Evolutionary conservation across 1,139 yeast species (phyloP).

Genomic region (Saccharomycopsis hybrid): DNA sequence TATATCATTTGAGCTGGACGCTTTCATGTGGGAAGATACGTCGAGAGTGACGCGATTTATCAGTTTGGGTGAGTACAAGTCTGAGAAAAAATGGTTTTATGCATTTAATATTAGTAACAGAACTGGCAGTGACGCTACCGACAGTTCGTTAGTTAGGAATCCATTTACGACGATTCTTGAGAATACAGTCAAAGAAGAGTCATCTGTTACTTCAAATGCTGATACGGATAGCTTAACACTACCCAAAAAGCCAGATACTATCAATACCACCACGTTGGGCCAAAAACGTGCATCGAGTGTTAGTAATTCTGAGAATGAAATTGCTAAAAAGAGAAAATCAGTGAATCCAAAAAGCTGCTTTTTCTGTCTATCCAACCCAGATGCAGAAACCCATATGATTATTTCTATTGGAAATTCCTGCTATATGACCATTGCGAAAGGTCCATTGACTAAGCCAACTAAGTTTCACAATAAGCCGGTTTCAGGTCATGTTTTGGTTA

Average conservation of each 20-base stretch:
- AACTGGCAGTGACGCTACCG: too few relatives aligned
- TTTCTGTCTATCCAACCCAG: constrained; percentile 78
- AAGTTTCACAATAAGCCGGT: constrained; percentile 36
- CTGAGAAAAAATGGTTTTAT: constrained; percentile 13
- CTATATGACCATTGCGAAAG: constrained; percentile 79
- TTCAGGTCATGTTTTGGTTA: constrained; percentile 77
- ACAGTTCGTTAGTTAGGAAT: too few relatives aligned
- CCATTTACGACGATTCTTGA: too few relatives aligned
- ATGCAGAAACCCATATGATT: constrained; percentile 74
- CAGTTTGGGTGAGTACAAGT: constrained; percentile 13
- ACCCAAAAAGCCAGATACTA: too few relatives aligned
- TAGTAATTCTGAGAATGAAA: too few relatives aligned
- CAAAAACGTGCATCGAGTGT: too few relatives aligned
- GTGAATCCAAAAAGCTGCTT: constrained; percentile 62
- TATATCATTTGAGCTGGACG: background rate
- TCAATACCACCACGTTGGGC: too few relatives aligned
- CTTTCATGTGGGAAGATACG: constrained; percentile 12
- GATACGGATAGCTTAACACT: too few relatives aligned
- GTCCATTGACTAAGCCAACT: constrained; percentile 61
- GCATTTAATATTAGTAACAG: too few relatives aligned
- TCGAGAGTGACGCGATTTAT: constrained; percentile 10
- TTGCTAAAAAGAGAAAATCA: constrained; percentile 22
- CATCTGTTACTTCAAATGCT: too few relatives aligned
- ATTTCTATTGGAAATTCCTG: constrained; percentile 62
- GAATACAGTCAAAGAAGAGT: too few relatives aligned